A percentile compares a stretch with the other conserved stretches of the same genome.
Evolutionary conservation across 1,139 yeast species (phyloP).

Genomic region (Yamadazyma diddensiae): DNA sequence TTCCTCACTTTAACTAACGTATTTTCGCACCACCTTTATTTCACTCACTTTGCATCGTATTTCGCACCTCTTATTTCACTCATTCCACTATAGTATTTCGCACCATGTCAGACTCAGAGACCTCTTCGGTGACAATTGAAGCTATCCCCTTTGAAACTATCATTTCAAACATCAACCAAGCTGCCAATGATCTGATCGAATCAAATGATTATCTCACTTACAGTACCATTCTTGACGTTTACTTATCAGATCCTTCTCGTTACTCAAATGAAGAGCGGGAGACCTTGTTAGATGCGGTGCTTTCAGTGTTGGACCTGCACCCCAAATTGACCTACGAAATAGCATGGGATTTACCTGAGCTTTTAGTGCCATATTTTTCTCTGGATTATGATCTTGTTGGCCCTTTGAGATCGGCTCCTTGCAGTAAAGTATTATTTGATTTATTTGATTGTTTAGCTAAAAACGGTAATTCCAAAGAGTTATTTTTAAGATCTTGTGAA

Average conservation of each 20-base stretch:
- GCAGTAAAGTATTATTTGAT: slow-evolving; percentile 38
- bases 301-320: slow-evolving; percentile 27
- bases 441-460: slow-evolving; percentile 59
- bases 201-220: slow-evolving; percentile 66
- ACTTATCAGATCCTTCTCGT: slow-evolving; percentile 45
- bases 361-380: slow-evolving; percentile 49
- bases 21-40: too few relatives aligned
- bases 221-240: slow-evolving; percentile 65
- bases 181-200: slow-evolving; percentile 38
- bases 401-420: slow-evolving; percentile 31
- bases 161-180: slow-evolving; percentile 26
- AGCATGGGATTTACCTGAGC: slow-evolving; percentile 85
- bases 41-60: background rate
- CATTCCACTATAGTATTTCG: background rate
- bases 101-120: slow-evolving; percentile 22
- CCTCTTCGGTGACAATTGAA: slow-evolving; percentile 26
- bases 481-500: slow-evolving; percentile 69
- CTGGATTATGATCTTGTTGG: slow-evolving; percentile 19
- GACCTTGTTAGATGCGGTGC: slow-evolving; percentile 40
- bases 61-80: background rate
- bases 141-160: slow-evolving; percentile 26
- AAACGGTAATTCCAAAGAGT: slow-evolving; percentile 76
- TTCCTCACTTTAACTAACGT: too few relatives aligned
- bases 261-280: slow-evolving; percentile 51
- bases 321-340: slow-evolving; percentile 58